Evolutionary conservation across 1,284 basidiomycete species (phyloP), one percentile per base, ranked within the genome.

Genomic region (Mycena sp.): DNA sequence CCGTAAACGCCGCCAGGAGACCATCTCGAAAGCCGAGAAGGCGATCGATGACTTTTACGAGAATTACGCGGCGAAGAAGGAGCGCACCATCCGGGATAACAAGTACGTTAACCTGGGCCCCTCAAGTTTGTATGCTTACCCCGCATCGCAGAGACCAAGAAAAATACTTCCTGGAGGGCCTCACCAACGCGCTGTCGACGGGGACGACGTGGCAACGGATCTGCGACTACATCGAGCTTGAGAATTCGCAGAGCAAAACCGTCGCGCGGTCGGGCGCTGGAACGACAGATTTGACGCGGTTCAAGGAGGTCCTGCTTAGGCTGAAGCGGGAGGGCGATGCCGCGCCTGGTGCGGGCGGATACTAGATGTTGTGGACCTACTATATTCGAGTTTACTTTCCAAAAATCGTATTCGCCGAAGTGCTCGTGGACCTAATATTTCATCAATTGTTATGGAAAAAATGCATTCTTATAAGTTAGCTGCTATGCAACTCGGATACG

Each of bases 181-280:
- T 96, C 63, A 87, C 88, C 25, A 89, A 91, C 55, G 88, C 91
- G 23, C 86, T 99, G 58, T 92, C 94, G 0, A 85, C 89, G 64
- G 98, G 97, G 35, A 98, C 97, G 21, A 96, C 96, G 6, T 99
- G 98, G 98, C 89, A 95, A 70, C 90, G 97, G 28, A 96, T 99
- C 73, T 92, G 91, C 73, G 91, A 92, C 50, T 79, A 92, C 57
- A 80, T 99, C 63, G 95, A 96, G 68, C 84, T 99, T 44, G 89
- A 98, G 77, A 98, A 99, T 78, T 98, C 95, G 61, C 95, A 96
- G 80, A 94, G 92, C 82, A 99, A 99, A 84, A 99, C 96, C 0
- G 87, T 96, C 71, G 91, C 96, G 21, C 88, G 95, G 40, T 86
- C 91, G 38, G 94, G 93, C 17, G 81, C 93, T n/a, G 93, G 93